Percentiles rank a stretch among this genome's conserved stretches.
These are phyloP conservation scores for Suaeda aralocaspica DNA, from an alignment of 148 eudicot species.

Conservation along the genomic window DNA sequence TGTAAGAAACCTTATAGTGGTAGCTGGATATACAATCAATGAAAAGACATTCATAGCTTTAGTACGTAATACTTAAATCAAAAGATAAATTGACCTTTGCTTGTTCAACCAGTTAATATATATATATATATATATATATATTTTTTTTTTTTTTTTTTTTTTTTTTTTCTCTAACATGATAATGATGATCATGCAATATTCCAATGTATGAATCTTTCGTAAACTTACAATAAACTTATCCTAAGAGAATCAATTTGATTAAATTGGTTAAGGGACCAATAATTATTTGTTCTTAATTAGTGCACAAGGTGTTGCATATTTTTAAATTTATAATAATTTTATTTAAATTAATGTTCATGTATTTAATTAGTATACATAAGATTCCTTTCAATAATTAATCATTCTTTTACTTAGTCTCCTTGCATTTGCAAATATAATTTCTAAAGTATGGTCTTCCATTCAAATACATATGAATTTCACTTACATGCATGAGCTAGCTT, in stretches of 20 bases:
- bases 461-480: too few relatives aligned
- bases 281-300: neutral
- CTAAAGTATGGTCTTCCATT: neutral
- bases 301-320: neutral
- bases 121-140: too few relatives aligned
- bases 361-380: neutral
- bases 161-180: neutral
- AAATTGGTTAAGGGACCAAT: too few relatives aligned
- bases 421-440: neutral
- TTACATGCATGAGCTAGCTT: too few relatives aligned
- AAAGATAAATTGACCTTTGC: conserved; percentile 18
- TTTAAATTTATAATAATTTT: neutral
- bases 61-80: conserved; percentile 19
- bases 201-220: neutral
- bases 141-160: too few relatives aligned
- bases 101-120: conserved; percentile 14
- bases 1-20: neutral
- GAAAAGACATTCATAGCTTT: conserved; percentile 18
- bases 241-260: too few relatives aligned
- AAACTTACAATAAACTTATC: neutral
- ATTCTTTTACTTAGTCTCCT: neutral
- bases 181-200: neutral
- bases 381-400: neutral
- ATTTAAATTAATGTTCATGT: too few relatives aligned
- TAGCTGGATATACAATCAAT: neutral